Percentiles rank a stretch among this genome's conserved stretches.
These are phyloP conservation scores for Trichoderma asperellum DNA, from an alignment of 2,329 filamentous ascomycete species.

Conservation along the genomic window DNA sequence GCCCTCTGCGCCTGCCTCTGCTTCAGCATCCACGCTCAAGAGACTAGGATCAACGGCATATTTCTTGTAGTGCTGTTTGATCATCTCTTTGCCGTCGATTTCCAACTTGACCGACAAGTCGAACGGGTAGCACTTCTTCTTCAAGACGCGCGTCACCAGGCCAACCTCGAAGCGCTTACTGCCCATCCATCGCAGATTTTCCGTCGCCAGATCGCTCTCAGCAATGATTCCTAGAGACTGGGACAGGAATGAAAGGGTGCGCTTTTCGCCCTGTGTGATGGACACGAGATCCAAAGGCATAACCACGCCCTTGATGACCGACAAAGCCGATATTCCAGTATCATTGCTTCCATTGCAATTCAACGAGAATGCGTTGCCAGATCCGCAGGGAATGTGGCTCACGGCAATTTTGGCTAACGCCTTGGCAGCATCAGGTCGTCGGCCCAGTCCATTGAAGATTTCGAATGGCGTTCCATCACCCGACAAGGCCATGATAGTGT, in stretches of 20 bases:
- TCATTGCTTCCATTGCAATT: constrained; percentile 84
- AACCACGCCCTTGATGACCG: constrained; percentile 84
- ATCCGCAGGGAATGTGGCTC: constrained; percentile 86
- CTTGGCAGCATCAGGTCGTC: constrained; percentile 71
- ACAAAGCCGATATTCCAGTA: constrained; percentile 75
- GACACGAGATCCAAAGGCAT: constrained; percentile 85
- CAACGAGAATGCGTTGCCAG: constrained; percentile 90
- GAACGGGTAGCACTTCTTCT: constrained; percentile 81
- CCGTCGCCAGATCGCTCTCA: constrained; percentile 86
- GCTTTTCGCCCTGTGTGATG: constrained; percentile 76
- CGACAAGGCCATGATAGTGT: constrained; percentile 86
- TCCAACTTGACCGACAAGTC: constrained; percentile 86
- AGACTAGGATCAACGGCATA: constrained; percentile 45
- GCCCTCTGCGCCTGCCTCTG: constrained; percentile 46
- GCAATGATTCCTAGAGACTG: constrained; percentile 89
- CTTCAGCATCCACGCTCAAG: constrained; percentile 35
- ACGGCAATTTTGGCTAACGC: constrained; percentile 80
- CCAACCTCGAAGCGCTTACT: constrained; percentile 82
- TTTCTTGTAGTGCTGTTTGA: constrained; percentile 72
- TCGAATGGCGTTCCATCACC: constrained; percentile 92
- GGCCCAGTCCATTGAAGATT: constrained; percentile 89
- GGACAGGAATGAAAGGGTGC: constrained; percentile 84
- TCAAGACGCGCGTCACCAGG: constrained; percentile 74
- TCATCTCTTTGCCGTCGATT: constrained; percentile 71
- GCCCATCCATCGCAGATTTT: constrained; percentile 93